Percentiles rank a stretch among this genome's conserved stretches.
Conservation (phyloP, 768 basidiomycete species). For the Hirschioporus abietinus region DNA sequence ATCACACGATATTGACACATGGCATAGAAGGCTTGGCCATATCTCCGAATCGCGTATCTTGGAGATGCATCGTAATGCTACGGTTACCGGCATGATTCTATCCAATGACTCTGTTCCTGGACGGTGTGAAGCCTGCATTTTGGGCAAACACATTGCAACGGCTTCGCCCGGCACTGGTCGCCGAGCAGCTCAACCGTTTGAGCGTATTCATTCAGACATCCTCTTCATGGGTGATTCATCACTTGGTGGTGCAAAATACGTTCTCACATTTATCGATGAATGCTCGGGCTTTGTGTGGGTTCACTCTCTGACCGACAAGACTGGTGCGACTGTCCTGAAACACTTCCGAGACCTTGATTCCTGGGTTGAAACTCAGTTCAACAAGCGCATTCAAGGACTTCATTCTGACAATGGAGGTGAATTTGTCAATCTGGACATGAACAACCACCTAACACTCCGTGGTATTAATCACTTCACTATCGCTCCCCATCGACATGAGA, state of each 20-base stretch:
- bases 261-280: conserved; percentile 33
- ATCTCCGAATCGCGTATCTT: not conserved
- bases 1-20: not conserved
- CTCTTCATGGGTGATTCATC: not conserved
- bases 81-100: not conserved
- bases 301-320: conserved; percentile 24
- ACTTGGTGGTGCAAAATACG: conserved; percentile 25
- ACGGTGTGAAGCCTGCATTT: not conserved
- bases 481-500: not conserved
- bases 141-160: not conserved
- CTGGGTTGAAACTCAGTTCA: conserved; percentile 21
- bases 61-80: not conserved
- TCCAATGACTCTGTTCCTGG: not conserved
- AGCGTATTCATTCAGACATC: not conserved
- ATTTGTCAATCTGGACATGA: conserved; percentile 13
- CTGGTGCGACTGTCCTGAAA: conserved; percentile 17
- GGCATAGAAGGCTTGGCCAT: conserved; percentile 1
- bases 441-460: too few species aligned
- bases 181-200: not conserved
- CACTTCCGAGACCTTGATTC: conserved; percentile 23
- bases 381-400: conserved; percentile 23
- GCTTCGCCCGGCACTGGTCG: not conserved
- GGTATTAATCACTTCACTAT: not conserved
- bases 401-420: conserved; percentile 27
- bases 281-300: conserved; percentile 21